A percentile compares a stretch with the other conserved stretches of the same genome.
Conservation (phyloP, 768 basidiomycete genomes). For the Tylopilus subfusipes region DNA sequence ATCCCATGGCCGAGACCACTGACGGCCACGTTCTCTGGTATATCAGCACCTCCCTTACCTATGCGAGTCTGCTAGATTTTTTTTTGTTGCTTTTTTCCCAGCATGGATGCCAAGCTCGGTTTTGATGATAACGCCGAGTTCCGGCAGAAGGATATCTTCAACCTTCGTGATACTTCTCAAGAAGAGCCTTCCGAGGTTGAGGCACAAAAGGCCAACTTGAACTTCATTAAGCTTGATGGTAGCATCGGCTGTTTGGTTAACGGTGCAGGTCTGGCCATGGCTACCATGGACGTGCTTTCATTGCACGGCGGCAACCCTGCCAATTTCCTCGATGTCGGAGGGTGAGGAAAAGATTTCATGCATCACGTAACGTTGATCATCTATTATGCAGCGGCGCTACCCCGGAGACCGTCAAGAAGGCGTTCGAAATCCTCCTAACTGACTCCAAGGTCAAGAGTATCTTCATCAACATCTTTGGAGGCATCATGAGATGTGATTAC, state of each 20-base stretch:
- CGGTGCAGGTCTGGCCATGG: constrained; percentile 98
- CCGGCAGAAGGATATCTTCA: constrained; percentile 88
- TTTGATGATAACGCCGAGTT: constrained; percentile 99
- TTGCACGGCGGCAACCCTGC: constrained; percentile 96
- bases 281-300: constrained; percentile 99
- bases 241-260: constrained; percentile 97
- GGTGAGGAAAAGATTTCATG: constrained; percentile 42
- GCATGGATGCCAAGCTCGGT: constrained; percentile 99
- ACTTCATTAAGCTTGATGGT: constrained; percentile 99
- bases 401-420: constrained; percentile 99
- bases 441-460: constrained; percentile 96
- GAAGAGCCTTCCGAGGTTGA: constrained; percentile 98
- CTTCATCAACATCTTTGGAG: constrained; percentile 98
- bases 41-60: constrained; percentile 20
- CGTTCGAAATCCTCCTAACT: constrained; percentile 89
- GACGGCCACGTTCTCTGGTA: constrained; percentile 94
- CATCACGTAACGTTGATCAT: not conserved
- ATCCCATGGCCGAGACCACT: constrained; percentile 89
- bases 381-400: constrained; percentile 76
- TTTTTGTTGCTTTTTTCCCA: constrained; percentile 35
- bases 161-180: constrained; percentile 86
- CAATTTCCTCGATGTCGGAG: constrained; percentile 98
- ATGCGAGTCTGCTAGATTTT: not conserved
- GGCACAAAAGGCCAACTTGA: constrained; percentile 92
- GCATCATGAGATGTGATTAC: constrained; percentile 99